These are phyloP conservation scores for Daldinia concentrica DNA, from an alignment of 495 filamentous ascomycete species.

Conservation along the genomic window DNA sequence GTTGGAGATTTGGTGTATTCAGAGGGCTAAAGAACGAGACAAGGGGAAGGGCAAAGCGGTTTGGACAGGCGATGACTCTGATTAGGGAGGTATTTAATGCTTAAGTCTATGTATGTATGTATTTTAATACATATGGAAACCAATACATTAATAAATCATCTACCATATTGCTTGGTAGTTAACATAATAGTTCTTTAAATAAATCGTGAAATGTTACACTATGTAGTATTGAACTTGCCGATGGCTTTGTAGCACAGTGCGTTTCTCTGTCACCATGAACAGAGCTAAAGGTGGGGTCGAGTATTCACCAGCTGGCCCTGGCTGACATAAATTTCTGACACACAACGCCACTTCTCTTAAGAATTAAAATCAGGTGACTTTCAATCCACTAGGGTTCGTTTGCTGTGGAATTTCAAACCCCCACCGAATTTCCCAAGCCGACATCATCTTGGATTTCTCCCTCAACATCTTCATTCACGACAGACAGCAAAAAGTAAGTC, in stretches of 20 bases:
- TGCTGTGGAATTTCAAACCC: slow-evolving; percentile 40
- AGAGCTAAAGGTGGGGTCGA: neutral
- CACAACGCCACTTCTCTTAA: slow-evolving; percentile 21
- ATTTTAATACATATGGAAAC: neutral
- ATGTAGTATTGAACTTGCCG: neutral
- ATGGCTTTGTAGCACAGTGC: neutral
- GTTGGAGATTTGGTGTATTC: slow-evolving; percentile 61
- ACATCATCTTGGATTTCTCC: slow-evolving; percentile 35
- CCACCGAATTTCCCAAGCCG: slow-evolving; percentile 40
- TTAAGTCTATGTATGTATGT: neutral
- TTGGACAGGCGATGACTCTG: slow-evolving; percentile 38
- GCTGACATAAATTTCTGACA: neutral
- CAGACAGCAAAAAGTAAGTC: slow-evolving; percentile 51
- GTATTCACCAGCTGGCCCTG: neutral
- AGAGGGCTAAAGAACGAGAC: slow-evolving; percentile 47
- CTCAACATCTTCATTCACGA: slow-evolving; percentile 32
- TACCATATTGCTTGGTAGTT: neutral
- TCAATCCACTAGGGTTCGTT: slow-evolving; percentile 41
- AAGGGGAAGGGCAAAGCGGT: slow-evolving; percentile 48
- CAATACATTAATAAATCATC: neutral
- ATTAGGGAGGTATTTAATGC: neutral
- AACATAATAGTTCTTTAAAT: no score
- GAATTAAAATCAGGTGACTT: slow-evolving; percentile 31
- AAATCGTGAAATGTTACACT: neutral
- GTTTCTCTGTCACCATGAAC: neutral